These are phyloP conservation scores for Ruellia speciosa DNA, from an alignment of 305 asterid genomes.

Conservation along the genomic window DNA sequence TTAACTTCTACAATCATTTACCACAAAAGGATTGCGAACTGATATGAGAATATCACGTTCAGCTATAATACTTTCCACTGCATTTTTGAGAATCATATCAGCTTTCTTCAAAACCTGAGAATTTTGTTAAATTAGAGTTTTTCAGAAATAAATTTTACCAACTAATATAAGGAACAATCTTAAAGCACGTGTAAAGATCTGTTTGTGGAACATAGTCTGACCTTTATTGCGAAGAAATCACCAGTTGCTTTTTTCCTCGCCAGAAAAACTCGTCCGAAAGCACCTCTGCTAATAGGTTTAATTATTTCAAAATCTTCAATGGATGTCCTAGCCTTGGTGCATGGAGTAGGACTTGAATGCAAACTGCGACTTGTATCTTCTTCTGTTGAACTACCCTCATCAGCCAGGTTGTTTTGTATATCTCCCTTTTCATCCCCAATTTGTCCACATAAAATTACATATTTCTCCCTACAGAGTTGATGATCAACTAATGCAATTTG, in stretches of 20 bases:
- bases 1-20: no score
- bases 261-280: conserved; percentile 91
- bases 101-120: conserved; percentile 98
- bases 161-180: no score
- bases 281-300: conserved; percentile 98
- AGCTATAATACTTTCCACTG: conserved; percentile 92
- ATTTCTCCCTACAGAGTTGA: conserved; percentile 77
- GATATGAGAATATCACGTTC: conserved; percentile 96
- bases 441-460: conserved; percentile 77
- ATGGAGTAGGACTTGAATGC: conserved; percentile 83
- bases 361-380: conserved; percentile 72
- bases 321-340: conserved; percentile 83
- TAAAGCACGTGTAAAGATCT: no score
- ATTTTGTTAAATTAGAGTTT: no score
- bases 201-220: no score
- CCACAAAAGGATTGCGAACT: conserved; percentile 99
- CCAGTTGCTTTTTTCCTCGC: conserved; percentile 97
- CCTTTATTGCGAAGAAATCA: conserved; percentile 97
- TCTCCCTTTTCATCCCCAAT: conserved; percentile 77
- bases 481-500: conserved; percentile 18
- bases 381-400: conserved; percentile 65
- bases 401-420: conserved; percentile 33
- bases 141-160: conserved; percentile 17
- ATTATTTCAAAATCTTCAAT: conserved; percentile 99
- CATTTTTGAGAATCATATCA: conserved; percentile 94